Conservation (phyloP, 2,329 filamentous ascomycete genomes). For the Zymoseptoria brevis region DNA sequence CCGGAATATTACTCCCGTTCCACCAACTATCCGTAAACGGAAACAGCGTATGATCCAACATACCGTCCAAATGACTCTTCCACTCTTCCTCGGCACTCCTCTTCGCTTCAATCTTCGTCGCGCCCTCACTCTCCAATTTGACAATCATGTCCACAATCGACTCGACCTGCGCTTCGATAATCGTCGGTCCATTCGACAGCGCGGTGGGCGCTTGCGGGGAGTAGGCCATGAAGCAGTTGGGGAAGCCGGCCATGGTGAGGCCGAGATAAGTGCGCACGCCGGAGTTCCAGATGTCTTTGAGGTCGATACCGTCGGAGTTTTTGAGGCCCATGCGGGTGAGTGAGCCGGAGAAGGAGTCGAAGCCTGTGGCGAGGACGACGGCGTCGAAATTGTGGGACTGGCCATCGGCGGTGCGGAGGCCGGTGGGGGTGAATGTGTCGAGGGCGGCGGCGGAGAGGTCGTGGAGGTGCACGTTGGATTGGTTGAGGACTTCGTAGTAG, state of each 20-base stretch:
- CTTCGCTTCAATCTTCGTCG: conserved; percentile 34
- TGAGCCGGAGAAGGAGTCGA: conserved; percentile 34
- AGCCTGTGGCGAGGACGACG: conserved; percentile 40
- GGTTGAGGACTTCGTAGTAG: conserved; percentile 41
- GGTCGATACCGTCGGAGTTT: conserved; percentile 17
- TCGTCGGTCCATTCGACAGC: conserved; percentile 39
- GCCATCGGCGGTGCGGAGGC: conserved; percentile 35
- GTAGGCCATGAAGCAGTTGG: conserved; percentile 38
- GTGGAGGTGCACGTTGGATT: conserved; percentile 35
- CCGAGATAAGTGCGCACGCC: conserved; percentile 37
- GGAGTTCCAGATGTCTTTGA: conserved; percentile 34
- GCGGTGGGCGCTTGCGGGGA: conserved; percentile 40
- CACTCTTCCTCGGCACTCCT: conserved; percentile 35
- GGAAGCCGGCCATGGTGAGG: conserved; percentile 22
- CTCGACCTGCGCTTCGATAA: conserved; percentile 37
- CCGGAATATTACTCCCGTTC: conserved; percentile 31
- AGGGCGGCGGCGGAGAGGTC: conserved; percentile 36
- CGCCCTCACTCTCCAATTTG: conserved; percentile 32
- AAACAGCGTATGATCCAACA: conserved; percentile 21
- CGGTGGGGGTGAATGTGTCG: conserved; percentile 35
- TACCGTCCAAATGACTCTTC: conserved; percentile 22
- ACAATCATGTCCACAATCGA: conserved; percentile 38
- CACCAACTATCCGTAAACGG: conserved; percentile 27
- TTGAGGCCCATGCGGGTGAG: conserved; percentile 31
- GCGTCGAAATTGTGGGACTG: conserved; percentile 36